A percentile compares a stretch with the other conserved stretches of the same genome.
These are phyloP conservation scores for Cutaneotrichosporon daszewskae DNA, from an alignment of 1,284 basidiomycete species.

Conservation along the genomic window DNA sequence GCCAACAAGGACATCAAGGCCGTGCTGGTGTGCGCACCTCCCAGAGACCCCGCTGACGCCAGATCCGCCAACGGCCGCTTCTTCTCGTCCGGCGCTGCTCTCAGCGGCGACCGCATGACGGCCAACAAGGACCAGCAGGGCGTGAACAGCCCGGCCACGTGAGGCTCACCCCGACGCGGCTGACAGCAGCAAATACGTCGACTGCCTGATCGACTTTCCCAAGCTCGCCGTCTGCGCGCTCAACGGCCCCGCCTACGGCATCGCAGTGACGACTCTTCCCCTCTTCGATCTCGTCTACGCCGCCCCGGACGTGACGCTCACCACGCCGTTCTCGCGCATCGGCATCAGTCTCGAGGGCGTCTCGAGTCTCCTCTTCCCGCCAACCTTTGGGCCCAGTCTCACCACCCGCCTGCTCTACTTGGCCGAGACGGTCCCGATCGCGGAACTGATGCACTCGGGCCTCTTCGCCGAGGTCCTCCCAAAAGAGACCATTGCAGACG, in stretches of 20 bases:
- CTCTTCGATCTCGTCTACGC: constrained; percentile 19
- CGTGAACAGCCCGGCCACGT: background rate
- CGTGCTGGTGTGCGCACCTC: constrained; percentile 12
- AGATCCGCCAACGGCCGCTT: constrained; percentile 14
- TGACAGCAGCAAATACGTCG: constrained; percentile 12
- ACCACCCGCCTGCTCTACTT: constrained; percentile 15
- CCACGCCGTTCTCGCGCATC: constrained; percentile 18
- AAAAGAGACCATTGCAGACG: constrained; percentile 5
- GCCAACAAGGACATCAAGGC: constrained; percentile 12
- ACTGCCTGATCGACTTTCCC: constrained; percentile 17
- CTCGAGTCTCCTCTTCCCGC: constrained; percentile 14
- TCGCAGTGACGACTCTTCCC: constrained; percentile 17
- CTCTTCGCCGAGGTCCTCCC: constrained; percentile 9
- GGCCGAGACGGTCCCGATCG: constrained; percentile 13
- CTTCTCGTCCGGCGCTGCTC: constrained; percentile 15
- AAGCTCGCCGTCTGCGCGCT: constrained; percentile 15
- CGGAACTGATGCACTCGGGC: constrained; percentile 9
- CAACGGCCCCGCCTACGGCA: constrained; percentile 16
- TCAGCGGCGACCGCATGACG: constrained; percentile 9
- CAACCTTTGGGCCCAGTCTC: constrained; percentile 11
- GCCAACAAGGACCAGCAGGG: background rate
- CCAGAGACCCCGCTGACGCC: background rate
- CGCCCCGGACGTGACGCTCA: constrained; percentile 11
- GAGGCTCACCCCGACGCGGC: background rate
- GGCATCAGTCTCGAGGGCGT: constrained; percentile 18